Conservation (phyloP, 257 asterid genomes). For the Galeopsis tetrahit region DNA sequence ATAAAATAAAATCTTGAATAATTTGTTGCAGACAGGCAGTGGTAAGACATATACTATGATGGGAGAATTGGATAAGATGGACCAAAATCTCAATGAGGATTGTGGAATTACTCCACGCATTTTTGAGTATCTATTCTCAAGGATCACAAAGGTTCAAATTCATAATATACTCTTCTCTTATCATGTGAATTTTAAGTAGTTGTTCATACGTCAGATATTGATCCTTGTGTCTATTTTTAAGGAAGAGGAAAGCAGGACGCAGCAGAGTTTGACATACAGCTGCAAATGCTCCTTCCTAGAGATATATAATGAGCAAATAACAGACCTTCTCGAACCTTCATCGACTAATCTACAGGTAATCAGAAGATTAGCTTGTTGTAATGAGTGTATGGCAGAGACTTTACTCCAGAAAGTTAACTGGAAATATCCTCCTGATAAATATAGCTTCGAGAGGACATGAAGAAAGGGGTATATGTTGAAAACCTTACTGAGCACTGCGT, state of each 20-base stretch:
- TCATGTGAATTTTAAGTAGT: background rate
- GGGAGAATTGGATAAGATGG: constrained; percentile 72
- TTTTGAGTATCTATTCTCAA: constrained; percentile 69
- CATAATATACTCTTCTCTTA: constrained; percentile 15
- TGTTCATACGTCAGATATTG: constrained; percentile 18
- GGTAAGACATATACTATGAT: constrained; percentile 92
- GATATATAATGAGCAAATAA: constrained; percentile 90
- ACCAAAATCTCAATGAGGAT: constrained; percentile 60
- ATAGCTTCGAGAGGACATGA: constrained; percentile 84
- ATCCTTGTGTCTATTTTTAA: constrained; percentile 38
- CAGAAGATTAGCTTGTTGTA: constrained; percentile 25
- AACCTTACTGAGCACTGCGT: constrained; percentile 73
- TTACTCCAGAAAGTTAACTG: constrained; percentile 6
- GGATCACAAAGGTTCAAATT: constrained; percentile 69
- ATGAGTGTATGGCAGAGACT: background rate
- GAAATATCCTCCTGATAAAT: constrained; percentile 26
- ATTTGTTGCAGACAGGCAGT: constrained; percentile 73
- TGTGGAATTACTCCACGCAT: constrained; percentile 88
- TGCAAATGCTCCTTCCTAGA: constrained; percentile 92
- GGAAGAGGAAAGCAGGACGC: constrained; percentile 77
- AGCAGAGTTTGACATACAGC: constrained; percentile 69
- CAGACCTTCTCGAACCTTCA: constrained; percentile 92
- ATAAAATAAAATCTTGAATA: constrained; percentile 11
- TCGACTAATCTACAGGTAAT: constrained; percentile 79
- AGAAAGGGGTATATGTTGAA: constrained; percentile 88